Conservation (phyloP, 441 rosid genomes). For the California macrophylla region DNA sequence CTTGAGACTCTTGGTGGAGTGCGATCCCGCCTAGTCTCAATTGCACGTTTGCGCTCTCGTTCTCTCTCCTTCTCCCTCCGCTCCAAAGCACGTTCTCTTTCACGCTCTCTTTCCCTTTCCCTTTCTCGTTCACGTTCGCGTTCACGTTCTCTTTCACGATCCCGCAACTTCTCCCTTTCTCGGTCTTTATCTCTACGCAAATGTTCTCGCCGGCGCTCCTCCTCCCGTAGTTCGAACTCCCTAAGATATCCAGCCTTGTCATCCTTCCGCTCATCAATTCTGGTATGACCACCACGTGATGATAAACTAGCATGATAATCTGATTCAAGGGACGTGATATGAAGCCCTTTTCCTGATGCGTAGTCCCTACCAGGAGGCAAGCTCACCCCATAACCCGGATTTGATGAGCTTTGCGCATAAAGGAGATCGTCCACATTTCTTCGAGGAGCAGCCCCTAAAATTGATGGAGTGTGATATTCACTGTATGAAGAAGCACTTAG, state of each 20-base stretch:
- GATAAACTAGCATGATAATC: constrained; percentile 50
- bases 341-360: constrained; percentile 81
- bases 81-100: constrained; percentile 57
- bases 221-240: constrained; percentile 86
- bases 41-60: constrained; percentile 59
- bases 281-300: constrained; percentile 47
- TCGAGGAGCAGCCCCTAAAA: constrained; percentile 86
- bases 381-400: constrained; percentile 98
- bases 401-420: constrained; percentile 54
- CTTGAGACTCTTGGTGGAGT: constrained; percentile 60
- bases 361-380: constrained; percentile 97
- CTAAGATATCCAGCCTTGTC: constrained; percentile 88
- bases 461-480: constrained; percentile 65
- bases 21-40: constrained; percentile 57
- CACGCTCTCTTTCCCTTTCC: constrained; percentile 27
- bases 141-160: constrained; percentile 46
- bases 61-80: constrained; percentile 74
- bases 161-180: constrained; percentile 68
- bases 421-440: constrained; percentile 73
- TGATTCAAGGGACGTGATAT: constrained; percentile 50
- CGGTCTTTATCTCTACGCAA: constrained; percentile 81
- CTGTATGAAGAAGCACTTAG: constrained; percentile 56
- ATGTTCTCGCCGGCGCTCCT: constrained; percentile 75
- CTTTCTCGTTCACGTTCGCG: constrained; percentile 34
- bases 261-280: constrained; percentile 71